phyloP scores from a whole-genome alignment of 2,329 filamentous ascomycete species.

The Thermoascus crustaceus region DNA sequence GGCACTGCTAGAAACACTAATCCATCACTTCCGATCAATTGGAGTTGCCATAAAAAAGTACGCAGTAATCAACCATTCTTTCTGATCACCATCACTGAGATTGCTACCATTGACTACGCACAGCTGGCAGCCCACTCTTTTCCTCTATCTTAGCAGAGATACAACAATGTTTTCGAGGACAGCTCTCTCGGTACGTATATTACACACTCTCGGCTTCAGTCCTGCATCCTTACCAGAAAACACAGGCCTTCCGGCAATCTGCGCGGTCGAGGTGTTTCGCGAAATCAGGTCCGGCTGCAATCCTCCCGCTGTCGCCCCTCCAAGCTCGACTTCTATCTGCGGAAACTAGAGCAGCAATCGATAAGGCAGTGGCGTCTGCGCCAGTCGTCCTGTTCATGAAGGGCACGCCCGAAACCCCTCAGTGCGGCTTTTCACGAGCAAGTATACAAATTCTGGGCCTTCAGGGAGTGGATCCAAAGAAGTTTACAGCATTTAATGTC shows the following conservation, averaged over 20 bases:
- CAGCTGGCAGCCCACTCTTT: too few relatives aligned
- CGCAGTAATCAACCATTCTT: too few relatives aligned
- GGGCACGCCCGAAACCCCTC: constrained; percentile 88
- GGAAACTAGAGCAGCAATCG: constrained; percentile 73
- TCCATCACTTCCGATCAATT: too few relatives aligned
- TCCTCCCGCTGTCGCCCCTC: constrained; percentile 31
- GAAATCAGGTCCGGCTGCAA: constrained; percentile 14
- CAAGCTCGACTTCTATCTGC: constrained; percentile 64
- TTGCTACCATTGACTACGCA: too few relatives aligned
- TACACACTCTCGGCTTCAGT: not conserved
- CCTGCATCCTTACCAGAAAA: not conserved
- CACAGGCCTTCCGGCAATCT: constrained; percentile 24
- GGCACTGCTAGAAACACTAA: too few relatives aligned
- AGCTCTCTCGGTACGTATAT: not conserved
- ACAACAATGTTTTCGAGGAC: not conserved
- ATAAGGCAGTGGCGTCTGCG: constrained; percentile 77
- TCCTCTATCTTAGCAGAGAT: too few relatives aligned
- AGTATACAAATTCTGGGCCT: constrained; percentile 90
- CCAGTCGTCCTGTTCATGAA: constrained; percentile 99
- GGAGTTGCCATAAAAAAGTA: too few relatives aligned
- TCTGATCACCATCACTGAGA: too few relatives aligned
- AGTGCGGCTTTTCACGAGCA: constrained; percentile 93
- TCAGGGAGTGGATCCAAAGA: constrained; percentile 88
- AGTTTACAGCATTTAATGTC: constrained; percentile 98
- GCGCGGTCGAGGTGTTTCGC: constrained; percentile 16